Percentiles rank a stretch among this genome's conserved stretches.
phyloP scores from a whole-genome alignment of 164 flowering plant species.

The Kingdonia uniflora region DNA sequence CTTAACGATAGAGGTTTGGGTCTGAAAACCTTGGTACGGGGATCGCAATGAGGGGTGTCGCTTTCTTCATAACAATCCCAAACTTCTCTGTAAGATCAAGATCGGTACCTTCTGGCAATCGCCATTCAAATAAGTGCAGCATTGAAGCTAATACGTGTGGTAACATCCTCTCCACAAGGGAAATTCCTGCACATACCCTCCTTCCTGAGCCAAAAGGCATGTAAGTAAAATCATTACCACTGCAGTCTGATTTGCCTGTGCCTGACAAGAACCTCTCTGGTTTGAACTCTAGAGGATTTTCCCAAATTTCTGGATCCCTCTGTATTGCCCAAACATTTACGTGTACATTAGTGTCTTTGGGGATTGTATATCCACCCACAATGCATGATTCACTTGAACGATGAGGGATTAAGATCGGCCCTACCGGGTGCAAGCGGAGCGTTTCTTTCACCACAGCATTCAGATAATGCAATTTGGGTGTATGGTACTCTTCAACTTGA shows the following conservation, averaged over 20 bases:
- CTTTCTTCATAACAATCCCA: conserved; percentile 8
- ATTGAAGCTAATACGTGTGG: conserved; percentile 23
- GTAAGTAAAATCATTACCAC: conserved; percentile 20
- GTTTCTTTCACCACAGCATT: too few species aligned
- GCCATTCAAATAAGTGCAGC: conserved; percentile 28
- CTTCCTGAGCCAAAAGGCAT: conserved; percentile 49
- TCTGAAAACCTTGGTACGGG: conserved; percentile 25
- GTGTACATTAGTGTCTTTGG: conserved; percentile 20
- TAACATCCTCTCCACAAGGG: conserved; percentile 28
- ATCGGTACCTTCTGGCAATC: conserved; percentile 9
- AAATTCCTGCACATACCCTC: too few species aligned
- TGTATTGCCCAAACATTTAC: conserved; percentile 31
- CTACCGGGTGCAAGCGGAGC: conserved; percentile 24
- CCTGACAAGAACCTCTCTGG: conserved; percentile 21
- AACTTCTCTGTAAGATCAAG: conserved; percentile 19
- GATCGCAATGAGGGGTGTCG: conserved; percentile 9
- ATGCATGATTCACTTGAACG: too few species aligned
- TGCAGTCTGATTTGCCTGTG: conserved; percentile 7
- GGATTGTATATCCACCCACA: conserved; percentile 30
- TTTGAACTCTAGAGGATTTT: conserved; percentile 20
- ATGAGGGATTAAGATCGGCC: conserved; percentile 19
- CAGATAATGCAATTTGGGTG: too few species aligned
- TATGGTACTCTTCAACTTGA: conserved; percentile 17
- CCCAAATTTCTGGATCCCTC: too few species aligned
- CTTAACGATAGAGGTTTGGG: conserved; percentile 13